These are phyloP conservation scores for Monilinia fructigena DNA, from an alignment of 2,329 filamentous ascomycete genomes.

Conservation along the genomic window DNA sequence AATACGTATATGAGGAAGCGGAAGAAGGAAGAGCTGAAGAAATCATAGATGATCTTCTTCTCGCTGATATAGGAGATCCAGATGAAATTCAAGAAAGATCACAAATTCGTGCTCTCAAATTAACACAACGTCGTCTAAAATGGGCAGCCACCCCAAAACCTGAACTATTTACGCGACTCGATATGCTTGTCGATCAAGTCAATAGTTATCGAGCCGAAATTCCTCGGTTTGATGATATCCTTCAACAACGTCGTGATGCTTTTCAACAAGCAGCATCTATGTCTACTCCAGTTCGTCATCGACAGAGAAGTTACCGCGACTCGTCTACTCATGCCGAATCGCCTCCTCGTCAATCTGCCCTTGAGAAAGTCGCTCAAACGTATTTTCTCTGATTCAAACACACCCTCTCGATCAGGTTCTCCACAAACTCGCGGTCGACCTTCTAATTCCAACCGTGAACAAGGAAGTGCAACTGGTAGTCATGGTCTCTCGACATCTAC, in stretches of 20 bases:
- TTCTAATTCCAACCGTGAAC: conserved; percentile 26
- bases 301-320: conserved; percentile 48
- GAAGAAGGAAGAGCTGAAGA: conserved; percentile 39
- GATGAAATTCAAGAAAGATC: conserved; percentile 45
- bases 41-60: conserved; percentile 40
- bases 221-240: conserved; percentile 69
- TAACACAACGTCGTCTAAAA: conserved; percentile 53
- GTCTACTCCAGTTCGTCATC: conserved; percentile 35
- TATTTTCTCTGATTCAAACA: conserved; percentile 53
- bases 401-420: conserved; percentile 38
- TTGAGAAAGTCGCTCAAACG: conserved; percentile 64
- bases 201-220: conserved; percentile 61
- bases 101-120: conserved; percentile 49
- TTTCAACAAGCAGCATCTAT: conserved; percentile 57
- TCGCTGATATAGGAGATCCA: conserved; percentile 26
- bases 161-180: conserved; percentile 57
- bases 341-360: conserved; percentile 52
- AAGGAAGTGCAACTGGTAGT: conserved; percentile 31
- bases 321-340: conserved; percentile 49
- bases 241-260: conserved; percentile 63
- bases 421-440: conserved; percentile 37
- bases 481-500: conserved; percentile 34
- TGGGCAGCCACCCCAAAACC: conserved; percentile 53
- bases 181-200: conserved; percentile 61
- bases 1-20: conserved; percentile 56